These are phyloP conservation scores for Tulasnella sp. DNA, from an alignment of 768 basidiomycete genomes.

Conservation along the genomic window DNA sequence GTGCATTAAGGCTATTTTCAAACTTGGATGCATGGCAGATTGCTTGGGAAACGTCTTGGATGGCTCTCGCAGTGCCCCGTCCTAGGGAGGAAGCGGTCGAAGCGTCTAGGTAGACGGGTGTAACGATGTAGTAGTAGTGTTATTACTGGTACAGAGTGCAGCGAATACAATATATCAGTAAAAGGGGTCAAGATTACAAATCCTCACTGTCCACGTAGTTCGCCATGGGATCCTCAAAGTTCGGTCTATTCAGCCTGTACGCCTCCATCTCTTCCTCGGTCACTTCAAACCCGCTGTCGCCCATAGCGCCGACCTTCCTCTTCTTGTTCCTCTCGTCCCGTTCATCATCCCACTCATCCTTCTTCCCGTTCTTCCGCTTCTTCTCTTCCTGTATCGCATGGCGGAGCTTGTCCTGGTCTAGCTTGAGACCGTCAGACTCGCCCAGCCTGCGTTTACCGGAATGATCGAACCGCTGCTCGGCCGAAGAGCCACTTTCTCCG, in stretches of 20 bases:
- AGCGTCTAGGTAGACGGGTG: background rate
- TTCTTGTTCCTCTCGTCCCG: background rate
- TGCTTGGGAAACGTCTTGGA: background rate
- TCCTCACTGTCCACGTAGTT: constrained; percentile 11
- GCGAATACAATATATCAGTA: background rate
- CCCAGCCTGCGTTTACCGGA: constrained; percentile 11
- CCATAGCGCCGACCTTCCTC: background rate
- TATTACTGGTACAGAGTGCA: background rate
- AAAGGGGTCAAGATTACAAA: background rate
- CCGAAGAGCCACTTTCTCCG: background rate
- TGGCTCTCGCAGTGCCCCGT: background rate
- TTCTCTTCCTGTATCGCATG: constrained; percentile 6
- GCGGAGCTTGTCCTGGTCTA: constrained; percentile 10
- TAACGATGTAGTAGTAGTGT: no score
- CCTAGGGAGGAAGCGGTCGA: background rate
- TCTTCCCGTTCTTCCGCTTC: constrained; percentile 8
- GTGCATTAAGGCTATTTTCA: background rate
- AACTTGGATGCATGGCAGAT: background rate
- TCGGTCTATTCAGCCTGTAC: background rate
- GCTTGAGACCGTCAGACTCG: constrained; percentile 3
- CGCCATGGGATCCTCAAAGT: constrained; percentile 14
- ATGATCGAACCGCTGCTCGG: background rate
- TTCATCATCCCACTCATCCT: constrained; percentile 7
- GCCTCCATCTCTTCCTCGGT: constrained; percentile 13
- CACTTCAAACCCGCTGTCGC: background rate